These are phyloP conservation scores for Fusarium sp. DNA, from an alignment of 2,329 filamentous ascomycete genomes.

Conservation along the genomic window DNA sequence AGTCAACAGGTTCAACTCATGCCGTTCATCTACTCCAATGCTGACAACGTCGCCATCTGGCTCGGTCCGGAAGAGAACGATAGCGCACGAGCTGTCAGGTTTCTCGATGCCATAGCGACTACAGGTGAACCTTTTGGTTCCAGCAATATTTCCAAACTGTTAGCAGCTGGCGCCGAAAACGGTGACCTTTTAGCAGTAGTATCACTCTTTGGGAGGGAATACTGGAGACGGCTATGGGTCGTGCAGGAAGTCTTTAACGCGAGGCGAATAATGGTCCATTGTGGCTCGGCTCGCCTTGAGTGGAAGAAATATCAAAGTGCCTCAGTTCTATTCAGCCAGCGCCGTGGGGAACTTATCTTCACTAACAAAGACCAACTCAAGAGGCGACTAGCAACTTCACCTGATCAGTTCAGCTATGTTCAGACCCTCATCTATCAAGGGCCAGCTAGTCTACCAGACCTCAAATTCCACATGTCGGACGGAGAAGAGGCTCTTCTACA, in stretches of 20 bases:
- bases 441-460: not conserved
- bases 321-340: not conserved
- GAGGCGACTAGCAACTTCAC: not conserved
- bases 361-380: not conserved
- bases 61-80: constrained; percentile 18
- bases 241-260: constrained; percentile 26
- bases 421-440: constrained; percentile 18
- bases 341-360: constrained; percentile 4
- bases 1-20: constrained; percentile 20
- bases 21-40: constrained; percentile 12
- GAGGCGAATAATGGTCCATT: constrained; percentile 4
- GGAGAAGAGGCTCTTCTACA: constrained; percentile 7
- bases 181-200: constrained; percentile 10
- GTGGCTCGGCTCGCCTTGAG: not conserved
- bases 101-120: not conserved
- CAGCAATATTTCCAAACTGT: not conserved
- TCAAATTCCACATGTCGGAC: not conserved
- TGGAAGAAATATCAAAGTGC: constrained; percentile 7
- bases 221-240: constrained; percentile 23
- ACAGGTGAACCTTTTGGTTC: not conserved
- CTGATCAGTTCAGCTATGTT: constrained; percentile 13
- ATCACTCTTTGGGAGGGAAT: constrained; percentile 17
- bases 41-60: constrained; percentile 16
- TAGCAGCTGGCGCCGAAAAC: not conserved
- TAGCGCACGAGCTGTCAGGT: not conserved